These are phyloP conservation scores for Phytopythium chamaehyphon DNA, from an alignment of 352 stramenopile genomes.

Conservation along the genomic window DNA sequence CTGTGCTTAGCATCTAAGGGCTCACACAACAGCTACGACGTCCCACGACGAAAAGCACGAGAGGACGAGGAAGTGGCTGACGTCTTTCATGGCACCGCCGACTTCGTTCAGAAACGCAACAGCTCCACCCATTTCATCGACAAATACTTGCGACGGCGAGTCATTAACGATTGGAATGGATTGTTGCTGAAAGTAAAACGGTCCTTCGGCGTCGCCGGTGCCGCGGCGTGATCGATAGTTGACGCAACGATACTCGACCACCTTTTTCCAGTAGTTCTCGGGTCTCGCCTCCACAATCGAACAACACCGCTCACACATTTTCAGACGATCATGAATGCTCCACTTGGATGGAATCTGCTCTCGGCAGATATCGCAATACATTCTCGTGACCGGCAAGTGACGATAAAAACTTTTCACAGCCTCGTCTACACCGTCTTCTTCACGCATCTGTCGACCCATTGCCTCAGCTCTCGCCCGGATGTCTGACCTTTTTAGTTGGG, in stretches of 20 bases:
- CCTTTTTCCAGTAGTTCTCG: conserved; percentile 20
- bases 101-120: conserved; percentile 27
- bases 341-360: conserved; percentile 28
- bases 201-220: conserved; percentile 13
- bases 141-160: conserved; percentile 11
- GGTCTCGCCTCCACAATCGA: conserved; percentile 21
- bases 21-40: conserved; percentile 13
- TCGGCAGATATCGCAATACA: conserved; percentile 59
- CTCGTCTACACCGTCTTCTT: conserved; percentile 83
- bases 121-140: conserved; percentile 21
- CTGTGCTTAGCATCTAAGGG: not conserved
- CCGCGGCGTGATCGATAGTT: conserved; percentile 14
- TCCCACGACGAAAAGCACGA: conserved; percentile 28
- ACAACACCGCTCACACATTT: conserved; percentile 35
- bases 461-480: conserved; percentile 44
- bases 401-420: conserved; percentile 87
- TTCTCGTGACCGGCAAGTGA: conserved; percentile 78
- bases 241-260: conserved; percentile 30
- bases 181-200: conserved; percentile 11
- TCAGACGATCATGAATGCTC: conserved; percentile 25
- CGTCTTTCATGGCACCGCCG: conserved; percentile 18
- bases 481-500: conserved; percentile 44
- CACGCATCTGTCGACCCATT: conserved; percentile 57
- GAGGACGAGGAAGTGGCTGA: conserved; percentile 28
- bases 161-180: conserved; percentile 11